Percentiles rank a stretch among this genome's conserved stretches.
phyloP scores from a whole-genome alignment of 1,284 basidiomycete genomes.

The Ceratobasidium sp. region DNA sequence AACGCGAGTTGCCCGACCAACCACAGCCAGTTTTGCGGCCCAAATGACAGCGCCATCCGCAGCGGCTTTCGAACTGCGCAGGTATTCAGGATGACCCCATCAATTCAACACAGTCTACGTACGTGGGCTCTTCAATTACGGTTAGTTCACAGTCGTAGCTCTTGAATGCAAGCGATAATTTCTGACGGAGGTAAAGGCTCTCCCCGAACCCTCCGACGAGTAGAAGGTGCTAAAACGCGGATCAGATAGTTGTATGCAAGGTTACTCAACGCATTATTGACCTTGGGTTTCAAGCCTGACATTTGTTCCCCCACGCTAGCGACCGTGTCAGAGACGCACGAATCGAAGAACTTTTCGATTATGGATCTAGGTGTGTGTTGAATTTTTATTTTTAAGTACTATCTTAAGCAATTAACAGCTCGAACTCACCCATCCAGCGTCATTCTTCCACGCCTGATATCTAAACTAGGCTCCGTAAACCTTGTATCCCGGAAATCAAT shows the following conservation, averaged over 20 bases:
- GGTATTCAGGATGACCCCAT: neutral
- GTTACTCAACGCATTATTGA: neutral
- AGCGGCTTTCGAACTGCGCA: conserved; percentile 11
- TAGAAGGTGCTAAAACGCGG: conserved; percentile 21
- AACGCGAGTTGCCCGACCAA: conserved; percentile 2
- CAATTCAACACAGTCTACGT: conserved; percentile 17
- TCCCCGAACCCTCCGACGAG: conserved; percentile 43
- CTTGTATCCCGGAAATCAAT: neutral
- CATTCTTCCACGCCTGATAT: neutral
- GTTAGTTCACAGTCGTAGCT: neutral
- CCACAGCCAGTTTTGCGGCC: neutral
- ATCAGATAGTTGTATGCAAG: neutral
- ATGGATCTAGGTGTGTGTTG: neutral
- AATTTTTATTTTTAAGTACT: too few relatives aligned
- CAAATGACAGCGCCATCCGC: conserved; percentile 39
- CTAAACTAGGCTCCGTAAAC: neutral
- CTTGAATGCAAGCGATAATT: neutral
- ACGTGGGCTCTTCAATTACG: neutral
- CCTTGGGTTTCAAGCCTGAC: neutral
- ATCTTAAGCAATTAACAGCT: neutral
- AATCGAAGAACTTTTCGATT: conserved; percentile 17
- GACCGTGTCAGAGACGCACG: neutral
- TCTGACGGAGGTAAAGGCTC: conserved; percentile 6
- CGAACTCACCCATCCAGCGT: neutral
- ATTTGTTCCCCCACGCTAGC: neutral